Percentiles rank a stretch among this genome's conserved stretches.
These are phyloP conservation scores for Calocybe gangraenosa DNA, from an alignment of 768 basidiomycete genomes.

Conservation along the genomic window DNA sequence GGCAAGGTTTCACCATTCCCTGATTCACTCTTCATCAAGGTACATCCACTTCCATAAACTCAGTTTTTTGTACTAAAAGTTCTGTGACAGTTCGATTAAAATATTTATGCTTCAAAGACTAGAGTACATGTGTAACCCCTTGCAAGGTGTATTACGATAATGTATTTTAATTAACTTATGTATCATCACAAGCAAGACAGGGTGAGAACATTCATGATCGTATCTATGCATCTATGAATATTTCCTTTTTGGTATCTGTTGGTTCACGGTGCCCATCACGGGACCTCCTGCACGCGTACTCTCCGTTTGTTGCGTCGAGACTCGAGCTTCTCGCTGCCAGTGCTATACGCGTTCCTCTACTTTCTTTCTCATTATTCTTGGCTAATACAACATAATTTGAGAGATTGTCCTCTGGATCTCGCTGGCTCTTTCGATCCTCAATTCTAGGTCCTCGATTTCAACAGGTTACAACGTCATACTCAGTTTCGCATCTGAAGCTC, in stretches of 20 bases:
- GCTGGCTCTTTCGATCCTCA: neutral
- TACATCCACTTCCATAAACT: constrained; percentile 10
- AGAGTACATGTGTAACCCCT: too few relatives aligned
- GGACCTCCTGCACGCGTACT: constrained; percentile 13
- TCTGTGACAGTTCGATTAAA: constrained; percentile 1
- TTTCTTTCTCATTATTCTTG: constrained; percentile 12
- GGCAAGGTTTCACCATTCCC: constrained; percentile 40
- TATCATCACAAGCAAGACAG: too few relatives aligned
- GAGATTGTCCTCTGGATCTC: constrained; percentile 4
- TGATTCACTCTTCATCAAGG: constrained; percentile 38
- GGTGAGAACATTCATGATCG: too few relatives aligned
- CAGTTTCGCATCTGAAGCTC: neutral
- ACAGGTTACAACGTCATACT: neutral
- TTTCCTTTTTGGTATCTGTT: constrained; percentile 25
- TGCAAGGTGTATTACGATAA: too few relatives aligned
- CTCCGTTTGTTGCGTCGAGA: constrained; percentile 8
- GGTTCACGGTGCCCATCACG: constrained; percentile 23
- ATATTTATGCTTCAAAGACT: too few relatives aligned
- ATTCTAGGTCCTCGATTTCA: neutral
- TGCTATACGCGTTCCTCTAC: constrained; percentile 14
- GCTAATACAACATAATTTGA: constrained; percentile 7
- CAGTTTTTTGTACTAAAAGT: neutral
- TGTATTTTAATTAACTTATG: too few relatives aligned
- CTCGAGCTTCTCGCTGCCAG: constrained; percentile 5
- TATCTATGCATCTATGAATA: too few relatives aligned